Conservation (phyloP, 2,329 filamentous ascomycete genomes). For the Colletotrichum eleusines region DNA sequence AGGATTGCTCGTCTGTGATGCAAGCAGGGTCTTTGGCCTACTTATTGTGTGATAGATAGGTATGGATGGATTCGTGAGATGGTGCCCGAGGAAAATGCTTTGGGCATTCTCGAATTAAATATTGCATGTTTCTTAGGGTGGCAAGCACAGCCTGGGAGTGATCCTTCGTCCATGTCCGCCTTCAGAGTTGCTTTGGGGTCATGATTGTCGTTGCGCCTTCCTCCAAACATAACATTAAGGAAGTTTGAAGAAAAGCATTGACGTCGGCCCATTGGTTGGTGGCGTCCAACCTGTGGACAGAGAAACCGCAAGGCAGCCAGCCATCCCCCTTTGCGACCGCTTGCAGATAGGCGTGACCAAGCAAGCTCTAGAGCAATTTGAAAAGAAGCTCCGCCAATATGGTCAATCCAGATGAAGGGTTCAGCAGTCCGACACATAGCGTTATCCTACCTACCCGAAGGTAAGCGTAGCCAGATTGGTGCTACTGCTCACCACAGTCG, state of each 20-base stretch:
- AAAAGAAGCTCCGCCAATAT: not conserved
- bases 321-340: not conserved
- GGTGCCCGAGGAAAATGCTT: not conserved
- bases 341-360: not conserved
- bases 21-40: conserved; percentile 12
- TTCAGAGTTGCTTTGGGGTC: not conserved
- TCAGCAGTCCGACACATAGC: not conserved
- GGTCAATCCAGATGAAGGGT: not conserved
- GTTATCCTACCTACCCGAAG: too few species aligned
- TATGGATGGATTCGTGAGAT: not conserved
- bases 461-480: not conserved
- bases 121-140: not conserved
- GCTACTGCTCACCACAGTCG: not conserved
- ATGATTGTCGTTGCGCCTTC: conserved; percentile 1
- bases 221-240: not conserved
- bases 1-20: conserved; percentile 8
- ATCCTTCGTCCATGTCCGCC: not conserved
- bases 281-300: not conserved
- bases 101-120: not conserved
- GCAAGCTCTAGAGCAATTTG: not conserved
- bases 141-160: not conserved
- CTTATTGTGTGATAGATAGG: not conserved
- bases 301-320: not conserved
- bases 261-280: not conserved
- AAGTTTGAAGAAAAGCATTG: not conserved